phyloP scores from a whole-genome alignment of 495 filamentous ascomycete species.

The Aspergillus bridgeri region DNA sequence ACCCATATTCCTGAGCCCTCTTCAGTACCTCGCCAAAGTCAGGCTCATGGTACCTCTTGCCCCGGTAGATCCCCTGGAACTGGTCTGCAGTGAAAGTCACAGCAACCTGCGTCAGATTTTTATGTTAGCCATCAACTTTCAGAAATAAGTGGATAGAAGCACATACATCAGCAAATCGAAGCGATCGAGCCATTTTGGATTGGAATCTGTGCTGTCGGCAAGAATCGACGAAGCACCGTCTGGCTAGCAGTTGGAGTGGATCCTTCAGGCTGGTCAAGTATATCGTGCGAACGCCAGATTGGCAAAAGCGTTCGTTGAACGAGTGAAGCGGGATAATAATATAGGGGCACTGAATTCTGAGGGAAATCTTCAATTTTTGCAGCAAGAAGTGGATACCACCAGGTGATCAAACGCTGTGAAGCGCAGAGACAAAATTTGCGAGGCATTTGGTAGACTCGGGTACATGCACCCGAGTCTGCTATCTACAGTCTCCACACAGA shows the following conservation, averaged over 20 bases:
- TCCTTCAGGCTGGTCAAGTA: neutral
- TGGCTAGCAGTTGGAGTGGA: neutral
- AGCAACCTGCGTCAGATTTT: slow-evolving; percentile 16
- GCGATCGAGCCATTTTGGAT: neutral
- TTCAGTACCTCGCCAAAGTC: slow-evolving; percentile 25
- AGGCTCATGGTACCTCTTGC: slow-evolving; percentile 28
- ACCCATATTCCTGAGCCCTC: slow-evolving; percentile 21
- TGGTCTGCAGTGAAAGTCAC: slow-evolving; percentile 33
- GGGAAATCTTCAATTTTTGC: neutral
- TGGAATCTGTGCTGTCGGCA: neutral
- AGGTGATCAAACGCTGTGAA: neutral
- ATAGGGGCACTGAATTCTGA: neutral
- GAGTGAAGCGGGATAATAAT: neutral
- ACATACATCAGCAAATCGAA: slow-evolving; percentile 12
- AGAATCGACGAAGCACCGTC: neutral
- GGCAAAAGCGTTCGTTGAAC: neutral
- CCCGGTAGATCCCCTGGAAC: slow-evolving; percentile 32
- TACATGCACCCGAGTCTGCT: slow-evolving; percentile 5
- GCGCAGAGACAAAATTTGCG: neutral
- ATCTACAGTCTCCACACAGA: neutral
- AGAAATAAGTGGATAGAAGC: neutral
- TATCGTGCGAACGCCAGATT: neutral
- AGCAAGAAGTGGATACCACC: neutral
- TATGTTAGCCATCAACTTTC: neutral
- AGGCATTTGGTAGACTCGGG: neutral